Evolutionary conservation across 176 grass and related monocot genomes (phyloP).

Genomic region (Secale cereale): DNA sequence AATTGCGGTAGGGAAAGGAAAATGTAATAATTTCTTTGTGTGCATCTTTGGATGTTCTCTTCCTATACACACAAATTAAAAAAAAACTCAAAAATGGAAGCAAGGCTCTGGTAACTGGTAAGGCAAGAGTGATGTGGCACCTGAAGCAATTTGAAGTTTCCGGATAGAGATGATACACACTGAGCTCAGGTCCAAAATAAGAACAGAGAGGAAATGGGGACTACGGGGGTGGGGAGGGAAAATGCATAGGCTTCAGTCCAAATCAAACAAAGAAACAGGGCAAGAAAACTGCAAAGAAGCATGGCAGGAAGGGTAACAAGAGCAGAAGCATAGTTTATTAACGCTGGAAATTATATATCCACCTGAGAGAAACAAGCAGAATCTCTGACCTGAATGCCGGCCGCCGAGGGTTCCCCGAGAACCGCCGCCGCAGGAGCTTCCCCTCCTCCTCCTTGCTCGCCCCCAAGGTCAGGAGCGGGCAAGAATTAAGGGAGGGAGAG

Average conservation of each 20-base stretch:
- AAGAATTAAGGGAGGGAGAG: neutral
- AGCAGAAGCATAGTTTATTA: neutral
- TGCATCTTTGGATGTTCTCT: neutral
- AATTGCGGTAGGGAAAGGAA: neutral
- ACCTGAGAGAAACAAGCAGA: neutral
- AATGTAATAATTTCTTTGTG: neutral
- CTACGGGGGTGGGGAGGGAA: neutral
- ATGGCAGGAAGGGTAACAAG: neutral
- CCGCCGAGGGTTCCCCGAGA: neutral
- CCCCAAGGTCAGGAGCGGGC: neutral
- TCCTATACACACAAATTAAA: neutral
- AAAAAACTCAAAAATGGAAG: neutral
- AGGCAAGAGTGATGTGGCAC: too few species aligned
- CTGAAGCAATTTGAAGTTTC: neutral
- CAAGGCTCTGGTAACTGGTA: too few species aligned
- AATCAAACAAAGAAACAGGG: neutral
- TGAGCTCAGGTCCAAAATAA: too few species aligned
- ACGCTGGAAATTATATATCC: too few species aligned
- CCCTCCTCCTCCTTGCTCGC: neutral
- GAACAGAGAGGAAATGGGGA: too few species aligned
- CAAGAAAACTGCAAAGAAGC: neutral
- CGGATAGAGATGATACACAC: too few species aligned
- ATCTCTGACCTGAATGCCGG: constrained; percentile 11
- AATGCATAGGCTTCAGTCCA: neutral
- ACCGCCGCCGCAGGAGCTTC: neutral